phyloP scores from a whole-genome alignment of 768 basidiomycete genomes.

The Boletus subcaerulescens region DNA sequence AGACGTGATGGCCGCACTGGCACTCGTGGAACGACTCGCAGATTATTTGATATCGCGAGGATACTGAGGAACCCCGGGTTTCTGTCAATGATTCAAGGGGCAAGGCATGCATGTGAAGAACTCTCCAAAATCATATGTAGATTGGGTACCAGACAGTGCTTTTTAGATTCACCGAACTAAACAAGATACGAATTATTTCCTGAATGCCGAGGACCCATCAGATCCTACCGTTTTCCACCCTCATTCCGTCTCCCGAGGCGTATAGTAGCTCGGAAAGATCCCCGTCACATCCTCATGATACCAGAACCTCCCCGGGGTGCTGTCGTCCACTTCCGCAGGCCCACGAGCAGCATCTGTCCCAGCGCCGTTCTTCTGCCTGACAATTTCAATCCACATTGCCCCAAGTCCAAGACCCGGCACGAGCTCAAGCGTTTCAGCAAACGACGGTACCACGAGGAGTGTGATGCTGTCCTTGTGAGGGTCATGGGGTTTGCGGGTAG shows the following conservation, averaged over 20 bases:
- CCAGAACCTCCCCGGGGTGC: slow-evolving; percentile 40
- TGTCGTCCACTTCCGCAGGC: slow-evolving; percentile 3
- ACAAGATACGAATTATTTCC: not conserved
- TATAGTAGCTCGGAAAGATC: slow-evolving; percentile 54
- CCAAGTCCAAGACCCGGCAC: slow-evolving; percentile 56
- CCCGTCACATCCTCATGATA: slow-evolving; percentile 56
- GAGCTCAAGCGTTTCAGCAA: slow-evolving; percentile 38
- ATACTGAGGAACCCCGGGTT: slow-evolving; percentile 10
- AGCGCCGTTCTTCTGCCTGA: slow-evolving; percentile 30
- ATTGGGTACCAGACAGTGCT: not conserved
- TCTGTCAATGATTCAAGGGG: not conserved
- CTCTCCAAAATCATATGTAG: slow-evolving; percentile 1
- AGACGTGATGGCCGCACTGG: slow-evolving; percentile 9
- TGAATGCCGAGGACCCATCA: not conserved
- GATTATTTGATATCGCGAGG: slow-evolving; percentile 24
- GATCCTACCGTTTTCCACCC: not conserved
- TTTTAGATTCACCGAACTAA: not conserved
- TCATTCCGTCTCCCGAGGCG: slow-evolving; percentile 18
- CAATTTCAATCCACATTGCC: slow-evolving; percentile 70
- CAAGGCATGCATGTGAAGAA: not conserved
- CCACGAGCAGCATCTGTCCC: not conserved
- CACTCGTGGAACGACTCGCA: slow-evolving; percentile 21
- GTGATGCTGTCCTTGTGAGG: slow-evolving; percentile 57
- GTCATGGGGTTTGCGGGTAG: slow-evolving; percentile 39
- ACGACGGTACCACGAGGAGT: slow-evolving; percentile 49